A percentile compares a stretch with the other conserved stretches of the same genome.
phyloP scores from a whole-genome alignment of 2,329 filamentous ascomycete species.

The Diaporthe velutina region DNA sequence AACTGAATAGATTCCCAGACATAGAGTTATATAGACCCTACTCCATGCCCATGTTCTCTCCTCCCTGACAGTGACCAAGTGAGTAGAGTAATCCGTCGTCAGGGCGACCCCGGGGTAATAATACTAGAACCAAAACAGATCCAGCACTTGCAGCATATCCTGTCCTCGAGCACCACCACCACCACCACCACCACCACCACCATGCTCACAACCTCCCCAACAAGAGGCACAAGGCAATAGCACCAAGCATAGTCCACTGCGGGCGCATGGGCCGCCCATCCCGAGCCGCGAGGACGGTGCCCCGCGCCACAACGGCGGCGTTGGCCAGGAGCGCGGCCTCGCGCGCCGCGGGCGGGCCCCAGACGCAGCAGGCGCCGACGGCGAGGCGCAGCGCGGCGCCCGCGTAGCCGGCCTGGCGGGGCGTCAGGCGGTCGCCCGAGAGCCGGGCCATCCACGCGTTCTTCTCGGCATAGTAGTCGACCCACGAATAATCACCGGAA shows the following conservation, averaged over 20 bases:
- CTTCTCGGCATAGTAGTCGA: constrained; percentile 44
- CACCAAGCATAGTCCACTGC: constrained; percentile 43
- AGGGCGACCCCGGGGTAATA: neutral
- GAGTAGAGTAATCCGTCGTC: neutral
- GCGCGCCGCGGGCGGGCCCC: constrained; percentile 37
- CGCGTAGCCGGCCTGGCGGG: constrained; percentile 41
- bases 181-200: neutral
- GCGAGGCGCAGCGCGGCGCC: constrained; percentile 40
- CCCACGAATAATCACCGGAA: constrained; percentile 29
- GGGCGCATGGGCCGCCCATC: constrained; percentile 42
- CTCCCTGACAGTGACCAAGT: no score
- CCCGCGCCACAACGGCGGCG: constrained; percentile 39
- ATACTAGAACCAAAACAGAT: neutral
- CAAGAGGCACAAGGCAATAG: constrained; percentile 37
- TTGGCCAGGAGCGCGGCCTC: constrained; percentile 41
- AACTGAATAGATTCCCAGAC: no score
- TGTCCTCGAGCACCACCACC: constrained; percentile 55
- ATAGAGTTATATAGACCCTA: no score
- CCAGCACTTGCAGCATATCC: constrained; percentile 60
- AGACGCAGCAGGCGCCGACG: constrained; percentile 43
- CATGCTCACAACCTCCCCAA: constrained; percentile 26
- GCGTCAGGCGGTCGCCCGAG: constrained; percentile 41
- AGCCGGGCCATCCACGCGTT: constrained; percentile 42
- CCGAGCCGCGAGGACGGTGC: constrained; percentile 41
- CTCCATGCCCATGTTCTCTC: no score